A percentile compares a stretch with the other conserved stretches of the same genome.
Conservation (phyloP, 2,329 filamentous ascomycete species). For the Monilinia aucupariae region DNA sequence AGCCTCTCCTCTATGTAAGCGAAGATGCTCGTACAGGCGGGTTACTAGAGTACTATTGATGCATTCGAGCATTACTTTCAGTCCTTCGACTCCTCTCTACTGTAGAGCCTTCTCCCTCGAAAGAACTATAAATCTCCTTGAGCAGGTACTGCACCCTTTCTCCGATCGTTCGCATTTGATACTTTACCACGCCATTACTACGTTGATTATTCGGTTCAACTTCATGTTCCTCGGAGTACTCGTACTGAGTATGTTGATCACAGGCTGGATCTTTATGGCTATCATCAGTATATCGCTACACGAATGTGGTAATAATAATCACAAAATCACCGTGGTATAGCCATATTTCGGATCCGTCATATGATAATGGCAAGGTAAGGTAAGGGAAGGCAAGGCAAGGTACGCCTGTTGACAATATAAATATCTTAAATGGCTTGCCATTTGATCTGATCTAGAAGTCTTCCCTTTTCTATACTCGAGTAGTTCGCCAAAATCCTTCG, state of each 20-base stretch:
- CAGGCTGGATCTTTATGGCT: not conserved
- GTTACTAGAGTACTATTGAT: too few species aligned
- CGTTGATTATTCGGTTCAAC: not conserved
- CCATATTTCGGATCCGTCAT: not conserved
- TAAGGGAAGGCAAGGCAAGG: too few species aligned
- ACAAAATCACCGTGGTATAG: not conserved
- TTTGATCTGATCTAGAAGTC: constrained; percentile 7
- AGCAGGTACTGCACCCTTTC: not conserved
- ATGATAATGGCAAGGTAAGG: too few species aligned
- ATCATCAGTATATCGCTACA: not conserved
- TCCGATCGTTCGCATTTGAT: not conserved
- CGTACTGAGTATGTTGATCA: not conserved
- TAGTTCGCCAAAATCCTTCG: not conserved
- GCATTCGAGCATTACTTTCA: too few species aligned
- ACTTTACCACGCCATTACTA: not conserved
- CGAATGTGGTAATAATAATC: too few species aligned
- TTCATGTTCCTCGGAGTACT: not conserved
- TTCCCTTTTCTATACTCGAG: constrained; percentile 1
- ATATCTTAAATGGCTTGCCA: not conserved
- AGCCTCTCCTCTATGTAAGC: too few species aligned
- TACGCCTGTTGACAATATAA: not conserved
- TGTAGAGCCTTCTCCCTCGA: too few species aligned
- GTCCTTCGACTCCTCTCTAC: too few species aligned
- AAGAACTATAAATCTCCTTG: not conserved
- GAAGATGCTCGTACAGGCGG: too few species aligned